A percentile compares a stretch with the other conserved stretches of the same genome.
These are phyloP conservation scores for Chamaenerion angustifolium DNA, from an alignment of 345 rosid species.

Conservation along the genomic window DNA sequence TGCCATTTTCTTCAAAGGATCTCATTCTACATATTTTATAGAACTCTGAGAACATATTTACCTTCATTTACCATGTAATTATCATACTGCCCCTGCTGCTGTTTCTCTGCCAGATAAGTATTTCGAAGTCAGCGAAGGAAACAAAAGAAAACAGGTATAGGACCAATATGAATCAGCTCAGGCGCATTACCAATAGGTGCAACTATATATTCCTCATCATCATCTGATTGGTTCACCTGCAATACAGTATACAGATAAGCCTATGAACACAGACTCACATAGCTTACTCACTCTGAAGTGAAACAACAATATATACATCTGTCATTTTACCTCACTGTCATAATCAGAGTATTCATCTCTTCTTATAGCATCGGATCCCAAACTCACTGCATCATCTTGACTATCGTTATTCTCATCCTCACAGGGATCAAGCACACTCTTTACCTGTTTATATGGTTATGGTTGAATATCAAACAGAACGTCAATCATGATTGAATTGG, in stretches of 20 bases:
- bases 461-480: no score
- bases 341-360: slow-evolving; percentile 53
- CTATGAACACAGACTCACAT: neutral
- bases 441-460: slow-evolving; percentile 36
- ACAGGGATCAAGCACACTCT: slow-evolving; percentile 97
- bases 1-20: no score
- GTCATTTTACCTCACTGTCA: slow-evolving; percentile 81
- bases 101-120: slow-evolving; percentile 37
- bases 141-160: neutral
- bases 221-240: slow-evolving; percentile 60
- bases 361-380: slow-evolving; percentile 47
- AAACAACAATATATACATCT: neutral
- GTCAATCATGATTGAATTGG: no score
- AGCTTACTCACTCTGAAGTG: neutral
- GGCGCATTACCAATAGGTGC: slow-evolving; percentile 56
- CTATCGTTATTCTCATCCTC: slow-evolving; percentile 72
- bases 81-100: slow-evolving; percentile 23
- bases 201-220: slow-evolving; percentile 39
- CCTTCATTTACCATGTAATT: slow-evolving; percentile 55
- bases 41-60: slow-evolving; percentile 6
- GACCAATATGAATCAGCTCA: slow-evolving; percentile 2
- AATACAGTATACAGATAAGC: slow-evolving; percentile 8
- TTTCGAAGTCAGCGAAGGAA: slow-evolving; percentile 9
- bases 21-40: no score
- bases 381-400: slow-evolving; percentile 54